Evolutionary conservation across 1,284 basidiomycete species (phyloP), one percentile per base, ranked within the genome.

Genomic region (Cryptococcus sp.): DNA sequence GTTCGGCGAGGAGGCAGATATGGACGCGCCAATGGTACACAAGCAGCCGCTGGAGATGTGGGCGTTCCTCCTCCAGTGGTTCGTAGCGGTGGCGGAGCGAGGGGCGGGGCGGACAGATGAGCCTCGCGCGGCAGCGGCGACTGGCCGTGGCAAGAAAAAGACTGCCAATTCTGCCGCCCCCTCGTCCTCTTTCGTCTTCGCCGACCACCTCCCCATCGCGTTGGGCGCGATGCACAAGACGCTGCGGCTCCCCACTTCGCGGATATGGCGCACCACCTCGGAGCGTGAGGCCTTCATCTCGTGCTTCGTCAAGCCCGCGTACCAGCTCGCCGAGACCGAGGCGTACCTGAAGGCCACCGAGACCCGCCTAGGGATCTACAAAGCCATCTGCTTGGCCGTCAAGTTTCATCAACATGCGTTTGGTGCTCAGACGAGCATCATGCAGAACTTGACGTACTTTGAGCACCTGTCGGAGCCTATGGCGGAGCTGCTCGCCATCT

Each of bases 401-500:
- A 98, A 97, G 71, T 85, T 88, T 63, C 93, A 98, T 64, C 85
- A 84, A 1, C 94, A 98, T 65, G 82, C 84, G 1, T 85, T 88
- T 57, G 85, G 85, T 46, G 89, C 89, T 0, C 92, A 96, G 69
- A 94, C 91, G 54, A 85, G 84, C 60, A 91, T 98, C 75, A 88
- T 94, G 77, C 93, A 97, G 73, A 86, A 85, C 54, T 80, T 98
- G 13, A 92, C 95, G 60, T 96, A 95, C 77, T 91, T 87, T 68
- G 95, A 98, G 68, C 94, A 98, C 72, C 83, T 97, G 28, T 85
- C 89, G 0, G 94, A 98, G 70, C 87, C 89, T 0, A 90, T 97
- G 87, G 94, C 94, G 0, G 93, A 98, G 65, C 86, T 91, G 38
- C 82, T 98, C 8, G 82, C 84, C 33, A 79, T 88, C 44, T 82